Conservation (phyloP, 2,329 filamentous ascomycete genomes). For the Fusarium algeriense region DNA sequence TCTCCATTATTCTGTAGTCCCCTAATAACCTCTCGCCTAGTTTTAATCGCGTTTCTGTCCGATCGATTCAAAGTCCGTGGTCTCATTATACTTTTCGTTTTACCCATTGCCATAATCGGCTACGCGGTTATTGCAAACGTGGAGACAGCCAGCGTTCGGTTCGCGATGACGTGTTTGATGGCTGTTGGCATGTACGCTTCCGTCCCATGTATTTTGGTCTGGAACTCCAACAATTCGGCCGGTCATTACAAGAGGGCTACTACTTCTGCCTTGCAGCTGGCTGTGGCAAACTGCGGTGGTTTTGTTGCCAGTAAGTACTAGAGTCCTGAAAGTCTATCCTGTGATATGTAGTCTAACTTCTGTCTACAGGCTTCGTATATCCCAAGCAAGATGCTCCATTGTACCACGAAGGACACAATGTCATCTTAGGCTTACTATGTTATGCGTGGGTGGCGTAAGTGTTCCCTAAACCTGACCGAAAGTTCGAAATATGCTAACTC, state of each 20-base stretch:
- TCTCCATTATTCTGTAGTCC: accelerated
- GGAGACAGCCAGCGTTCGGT: slow-evolving; percentile 59
- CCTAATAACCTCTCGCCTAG: background rate
- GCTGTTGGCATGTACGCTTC: slow-evolving; percentile 73
- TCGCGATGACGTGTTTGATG: slow-evolving; percentile 77
- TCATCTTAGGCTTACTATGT: background rate
- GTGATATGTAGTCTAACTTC: background rate
- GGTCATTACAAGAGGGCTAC: slow-evolving; percentile 79
- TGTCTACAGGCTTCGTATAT: background rate
- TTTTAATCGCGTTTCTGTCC: slow-evolving; percentile 1
- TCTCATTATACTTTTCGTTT: background rate
- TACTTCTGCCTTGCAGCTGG: slow-evolving; percentile 61
- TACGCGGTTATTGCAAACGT: slow-evolving; percentile 3
- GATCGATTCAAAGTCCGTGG: slow-evolving; percentile 1
- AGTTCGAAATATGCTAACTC: background rate
- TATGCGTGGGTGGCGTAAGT: slow-evolving; percentile 4
- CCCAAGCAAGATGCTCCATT: background rate
- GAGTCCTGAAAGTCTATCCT: accelerated
- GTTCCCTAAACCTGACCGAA: accelerated
- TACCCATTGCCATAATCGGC: slow-evolving; percentile 4
- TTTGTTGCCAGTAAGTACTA: background rate
- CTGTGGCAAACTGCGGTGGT: slow-evolving; percentile 3
- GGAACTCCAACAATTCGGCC: slow-evolving; percentile 76
- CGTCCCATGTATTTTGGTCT: slow-evolving; percentile 72
- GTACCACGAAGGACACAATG: background rate